These are phyloP conservation scores for Darksidea phi DNA, from an alignment of 495 filamentous ascomycete species.

Conservation along the genomic window DNA sequence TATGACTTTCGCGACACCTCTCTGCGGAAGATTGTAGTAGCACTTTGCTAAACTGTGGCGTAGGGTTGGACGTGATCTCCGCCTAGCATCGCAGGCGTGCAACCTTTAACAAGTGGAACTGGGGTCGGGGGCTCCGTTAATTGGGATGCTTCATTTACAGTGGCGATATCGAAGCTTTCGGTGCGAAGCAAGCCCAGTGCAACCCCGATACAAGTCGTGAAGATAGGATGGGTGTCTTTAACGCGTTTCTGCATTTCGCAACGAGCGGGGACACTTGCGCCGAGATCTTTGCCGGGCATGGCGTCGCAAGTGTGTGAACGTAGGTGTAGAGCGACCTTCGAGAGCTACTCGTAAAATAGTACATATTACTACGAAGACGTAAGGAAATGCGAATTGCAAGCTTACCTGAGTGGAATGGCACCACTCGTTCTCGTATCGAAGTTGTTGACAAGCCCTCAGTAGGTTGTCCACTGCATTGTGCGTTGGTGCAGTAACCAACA, in stretches of 20 bases:
- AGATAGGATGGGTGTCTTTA: slow-evolving; percentile 45
- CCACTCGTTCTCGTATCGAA: slow-evolving; percentile 14
- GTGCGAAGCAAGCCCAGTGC: slow-evolving; percentile 50
- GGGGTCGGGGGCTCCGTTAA: slow-evolving; percentile 52
- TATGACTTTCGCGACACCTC: slow-evolving; percentile 46
- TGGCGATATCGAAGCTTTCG: slow-evolving; percentile 49
- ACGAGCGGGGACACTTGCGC: slow-evolving; percentile 40
- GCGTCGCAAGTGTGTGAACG: slow-evolving; percentile 51
- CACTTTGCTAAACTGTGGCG: slow-evolving; percentile 49
- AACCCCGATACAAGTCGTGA: slow-evolving; percentile 53
- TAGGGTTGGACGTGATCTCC: slow-evolving; percentile 57
- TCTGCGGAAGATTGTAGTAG: slow-evolving; percentile 42
- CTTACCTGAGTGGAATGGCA: slow-evolving; percentile 39
- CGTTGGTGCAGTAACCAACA: slow-evolving; percentile 49
- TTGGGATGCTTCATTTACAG: slow-evolving; percentile 56
- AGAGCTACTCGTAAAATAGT: too few relatives aligned
- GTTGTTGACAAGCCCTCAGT: slow-evolving; percentile 44
- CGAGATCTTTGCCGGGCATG: slow-evolving; percentile 50
- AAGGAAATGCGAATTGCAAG: too few relatives aligned
- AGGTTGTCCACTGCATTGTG: slow-evolving; percentile 57
- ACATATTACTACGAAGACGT: too few relatives aligned
- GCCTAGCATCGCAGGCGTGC: slow-evolving; percentile 50
- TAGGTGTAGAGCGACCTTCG: slow-evolving; percentile 48
- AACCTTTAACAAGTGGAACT: slow-evolving; percentile 53
- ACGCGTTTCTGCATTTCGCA: slow-evolving; percentile 48